Conservation (phyloP, 768 basidiomycete genomes). For the Leucogyrophana mollusca region DNA sequence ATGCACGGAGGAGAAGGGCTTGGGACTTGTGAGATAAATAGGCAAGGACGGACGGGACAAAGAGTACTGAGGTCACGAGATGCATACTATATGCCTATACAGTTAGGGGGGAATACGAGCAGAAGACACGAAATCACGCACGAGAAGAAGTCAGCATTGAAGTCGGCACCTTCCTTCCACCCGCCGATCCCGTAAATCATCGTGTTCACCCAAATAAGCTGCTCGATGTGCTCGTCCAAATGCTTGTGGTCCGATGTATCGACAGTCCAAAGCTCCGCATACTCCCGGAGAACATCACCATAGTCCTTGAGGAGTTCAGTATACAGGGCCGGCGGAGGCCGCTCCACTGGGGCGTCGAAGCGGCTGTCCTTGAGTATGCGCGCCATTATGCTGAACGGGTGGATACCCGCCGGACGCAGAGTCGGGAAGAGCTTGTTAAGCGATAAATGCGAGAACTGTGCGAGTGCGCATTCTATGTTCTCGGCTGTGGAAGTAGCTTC, state of each 20-base stretch:
- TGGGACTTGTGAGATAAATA: conserved; percentile 28
- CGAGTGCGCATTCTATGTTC: not conserved
- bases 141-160: conserved; percentile 67
- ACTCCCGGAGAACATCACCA: conserved; percentile 37
- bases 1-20: conserved; percentile 25
- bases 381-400: conserved; percentile 47
- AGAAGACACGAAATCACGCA: conserved; percentile 28
- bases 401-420: conserved; percentile 12
- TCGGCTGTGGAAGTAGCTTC: not conserved
- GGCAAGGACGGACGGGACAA: conserved; percentile 51
- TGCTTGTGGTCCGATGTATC: conserved; percentile 34
- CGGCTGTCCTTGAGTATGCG: conserved; percentile 45
- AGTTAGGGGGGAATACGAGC: not conserved
- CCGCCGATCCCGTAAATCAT: conserved; percentile 64
- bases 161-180: conserved; percentile 32
- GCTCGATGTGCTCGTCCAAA: conserved; percentile 55
- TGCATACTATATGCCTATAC: conserved; percentile 41
- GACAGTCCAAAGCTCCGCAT: conserved; percentile 46
- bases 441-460: not conserved
- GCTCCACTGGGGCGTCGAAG: conserved; percentile 11
- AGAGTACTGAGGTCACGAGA: conserved; percentile 64
- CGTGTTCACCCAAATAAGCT: conserved; percentile 54
- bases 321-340: conserved; percentile 13
- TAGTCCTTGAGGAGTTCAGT: conserved; percentile 26
- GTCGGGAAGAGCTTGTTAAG: conserved; percentile 1